Percentiles rank a stretch among this genome's conserved stretches.
Evolutionary conservation across 371 early-diverging fungal species (phyloP).

Genomic region (Mucor plumbeus): DNA sequence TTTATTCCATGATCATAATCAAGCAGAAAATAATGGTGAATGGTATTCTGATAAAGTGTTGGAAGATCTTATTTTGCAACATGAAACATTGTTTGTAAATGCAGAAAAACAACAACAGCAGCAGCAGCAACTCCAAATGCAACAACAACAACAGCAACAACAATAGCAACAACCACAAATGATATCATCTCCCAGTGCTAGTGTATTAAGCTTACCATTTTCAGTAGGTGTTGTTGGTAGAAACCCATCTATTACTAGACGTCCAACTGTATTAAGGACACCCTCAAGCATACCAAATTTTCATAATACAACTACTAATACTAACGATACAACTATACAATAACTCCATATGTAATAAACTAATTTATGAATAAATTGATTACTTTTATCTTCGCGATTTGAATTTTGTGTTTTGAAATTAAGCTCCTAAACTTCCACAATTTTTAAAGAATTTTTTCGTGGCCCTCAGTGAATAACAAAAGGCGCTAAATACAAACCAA

Average conservation of each 20-base stretch:
- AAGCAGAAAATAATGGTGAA: conserved; percentile 51
- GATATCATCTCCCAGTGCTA: conserved; percentile 9
- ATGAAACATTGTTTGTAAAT: conserved; percentile 28
- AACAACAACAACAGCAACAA: not conserved
- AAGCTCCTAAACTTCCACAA: no score
- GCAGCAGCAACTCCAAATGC: not conserved
- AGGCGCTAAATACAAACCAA: no score
- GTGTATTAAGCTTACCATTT: conserved; percentile 15
- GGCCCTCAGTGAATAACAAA: no score
- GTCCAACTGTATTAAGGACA: conserved; percentile 5
- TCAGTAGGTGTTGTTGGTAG: conserved; percentile 5
- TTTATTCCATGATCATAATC: conserved; percentile 66
- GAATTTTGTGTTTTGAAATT: no score
- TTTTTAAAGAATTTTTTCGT: no score
- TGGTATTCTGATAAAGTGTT: conserved; percentile 49
- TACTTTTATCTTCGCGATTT: no score
- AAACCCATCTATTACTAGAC: conserved; percentile 10
- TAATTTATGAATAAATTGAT: no score
- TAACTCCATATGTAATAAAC: no score
- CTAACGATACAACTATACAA: no score
- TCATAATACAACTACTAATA: not conserved
- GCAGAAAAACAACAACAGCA: conserved; percentile 6
- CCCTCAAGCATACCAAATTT: conserved; percentile 14
- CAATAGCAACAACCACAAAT: not conserved
- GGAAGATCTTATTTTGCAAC: conserved; percentile 42